Conservation (phyloP, 2,329 filamentous ascomycete species). For the Aspergillus sp. region DNA sequence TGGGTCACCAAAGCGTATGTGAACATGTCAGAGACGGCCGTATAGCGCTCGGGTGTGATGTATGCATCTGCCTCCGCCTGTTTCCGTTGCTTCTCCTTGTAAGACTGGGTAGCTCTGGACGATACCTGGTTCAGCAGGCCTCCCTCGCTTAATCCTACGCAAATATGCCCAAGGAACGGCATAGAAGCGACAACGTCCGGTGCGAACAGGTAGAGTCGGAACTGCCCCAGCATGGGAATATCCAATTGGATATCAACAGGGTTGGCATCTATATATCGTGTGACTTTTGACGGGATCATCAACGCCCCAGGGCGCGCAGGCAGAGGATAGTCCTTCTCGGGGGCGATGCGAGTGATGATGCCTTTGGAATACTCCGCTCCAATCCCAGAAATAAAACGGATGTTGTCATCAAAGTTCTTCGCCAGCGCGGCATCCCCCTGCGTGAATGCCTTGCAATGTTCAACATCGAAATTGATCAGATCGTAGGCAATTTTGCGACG, state of each 20-base stretch:
- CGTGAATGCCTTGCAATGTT: slow-evolving; percentile 53
- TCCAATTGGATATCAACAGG: slow-evolving; percentile 75
- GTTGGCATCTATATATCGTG: slow-evolving; percentile 73
- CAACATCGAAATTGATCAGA: slow-evolving; percentile 31
- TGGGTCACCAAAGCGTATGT: slow-evolving; percentile 68
- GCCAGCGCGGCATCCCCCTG: slow-evolving; percentile 63
- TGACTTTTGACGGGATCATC: slow-evolving; percentile 67
- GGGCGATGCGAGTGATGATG: slow-evolving; percentile 51
- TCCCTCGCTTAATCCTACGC: slow-evolving; percentile 50
- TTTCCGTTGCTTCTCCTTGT: slow-evolving; percentile 57
- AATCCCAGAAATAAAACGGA: slow-evolving; percentile 70
- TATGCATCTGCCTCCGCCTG: slow-evolving; percentile 63
- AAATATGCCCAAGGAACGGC: slow-evolving; percentile 61
- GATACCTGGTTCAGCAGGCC: slow-evolving; percentile 59
- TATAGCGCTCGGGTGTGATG: slow-evolving; percentile 66
- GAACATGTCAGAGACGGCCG: slow-evolving; percentile 63
- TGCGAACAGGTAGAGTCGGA: slow-evolving; percentile 70
- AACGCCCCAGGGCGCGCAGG: slow-evolving; percentile 40
- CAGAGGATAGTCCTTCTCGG: background rate
- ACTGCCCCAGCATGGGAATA: slow-evolving; percentile 74
- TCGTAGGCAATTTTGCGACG: slow-evolving; percentile 29
- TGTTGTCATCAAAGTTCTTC: slow-evolving; percentile 67
- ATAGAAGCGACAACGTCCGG: slow-evolving; percentile 57
- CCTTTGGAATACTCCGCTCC: slow-evolving; percentile 67
- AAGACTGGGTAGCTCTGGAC: slow-evolving; percentile 59